Base-by-base conservation (phyloP, 2,329 filamentous ascomycete genomes). In the Talaromyces sp. region DNA sequence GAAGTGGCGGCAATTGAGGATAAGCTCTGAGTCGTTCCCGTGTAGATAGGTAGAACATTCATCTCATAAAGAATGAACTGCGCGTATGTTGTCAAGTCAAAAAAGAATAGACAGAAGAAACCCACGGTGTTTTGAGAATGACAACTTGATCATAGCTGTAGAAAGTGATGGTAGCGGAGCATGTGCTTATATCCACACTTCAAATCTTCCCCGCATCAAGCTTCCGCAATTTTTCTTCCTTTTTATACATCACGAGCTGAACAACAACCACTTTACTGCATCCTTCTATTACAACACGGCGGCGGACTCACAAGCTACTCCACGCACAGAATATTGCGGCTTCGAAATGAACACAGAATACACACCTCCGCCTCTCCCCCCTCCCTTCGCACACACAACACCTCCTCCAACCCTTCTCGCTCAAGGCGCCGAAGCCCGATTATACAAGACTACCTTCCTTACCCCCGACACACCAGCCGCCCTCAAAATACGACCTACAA, bases 341-440 rank as follows among this genome's bases (percentile, higher is more conserved):
- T 16, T n/a, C 18, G 46, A 31, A 18, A 50, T 56, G 52, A 46
- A 33, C 21, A 57, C 58, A 52, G 52, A 46, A 7, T 60, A 63
- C 40, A 63, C 28, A 11, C 59, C 73, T 7, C 76, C 74, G 6
- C 66, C 71, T 67, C 86, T 91, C 66, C 88, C 88, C 40, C 76
- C 81, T 37, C 83, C 88, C 68, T 88, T 92, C 76, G 81, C 82
- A 63, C 80, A 86, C 79, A 84, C 84, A 73, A 80, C 84, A 65
- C 80, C 85, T 68, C 77, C 84, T 56, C 86, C 91, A 66, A 76
- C 74, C 56, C 89, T 96, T 71, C 86, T 98, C 69, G 88, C 91
- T 63, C 95, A 98, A 83, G 95, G 95, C 78, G 95, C 95, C 73
- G 95, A 99, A 85, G 93, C 91, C 64, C 91, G 93, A 67, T 86